Base-by-base conservation (phyloP, 495 filamentous ascomycete genomes). In the Daldinia loculata region DNA sequence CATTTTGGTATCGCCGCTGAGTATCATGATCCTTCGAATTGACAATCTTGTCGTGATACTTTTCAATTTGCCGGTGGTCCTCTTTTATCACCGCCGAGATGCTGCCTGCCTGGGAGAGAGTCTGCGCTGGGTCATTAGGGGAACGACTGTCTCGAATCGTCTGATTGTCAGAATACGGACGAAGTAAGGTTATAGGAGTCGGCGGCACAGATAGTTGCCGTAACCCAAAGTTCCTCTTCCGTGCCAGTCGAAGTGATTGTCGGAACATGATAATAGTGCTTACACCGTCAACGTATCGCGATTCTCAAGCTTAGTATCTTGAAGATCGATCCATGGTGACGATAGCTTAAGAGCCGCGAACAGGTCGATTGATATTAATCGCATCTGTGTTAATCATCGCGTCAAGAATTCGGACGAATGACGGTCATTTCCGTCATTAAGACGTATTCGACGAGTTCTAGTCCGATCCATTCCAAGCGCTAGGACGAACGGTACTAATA, bases 41-140 rank as follows among this genome's bases (percentile, higher is more conserved):
- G 50, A 88, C 67, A 63, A 92, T 88, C 7, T 87, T 83, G 53
- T 86, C 77, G 74, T 89, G 88, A 75, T 84, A 88, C 1, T 77
- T 56, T 68, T 91, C 82, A 26, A 92, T 80, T 71, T 90, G 85
- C 9, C 80, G 79, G 76, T 93, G 90, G 75, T 93, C 91, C 56
- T 85, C 74, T 56, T 82, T 86, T 76, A 93, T 85, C 5, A 36
- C 60, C 7, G 60, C 19, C 55, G 69, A 72, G 15, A 68, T 72
- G 7, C 39, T 65, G 32, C 45, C 70, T 32, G 32, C 32, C 26
- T 61, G 58, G 45, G 19, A 39, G 39, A 48, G n/a, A 41, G 53
- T 48, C 27, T 50, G 59, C 27, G 36, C 24, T 30, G 61, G 17
- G n/a, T 65, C 61, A 4, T 56, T 15, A 7, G 61, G 17, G 7